These are phyloP conservation scores for Penicillium sp. DNA, from an alignment of 2,329 filamentous ascomycete species.

Conservation along the genomic window DNA sequence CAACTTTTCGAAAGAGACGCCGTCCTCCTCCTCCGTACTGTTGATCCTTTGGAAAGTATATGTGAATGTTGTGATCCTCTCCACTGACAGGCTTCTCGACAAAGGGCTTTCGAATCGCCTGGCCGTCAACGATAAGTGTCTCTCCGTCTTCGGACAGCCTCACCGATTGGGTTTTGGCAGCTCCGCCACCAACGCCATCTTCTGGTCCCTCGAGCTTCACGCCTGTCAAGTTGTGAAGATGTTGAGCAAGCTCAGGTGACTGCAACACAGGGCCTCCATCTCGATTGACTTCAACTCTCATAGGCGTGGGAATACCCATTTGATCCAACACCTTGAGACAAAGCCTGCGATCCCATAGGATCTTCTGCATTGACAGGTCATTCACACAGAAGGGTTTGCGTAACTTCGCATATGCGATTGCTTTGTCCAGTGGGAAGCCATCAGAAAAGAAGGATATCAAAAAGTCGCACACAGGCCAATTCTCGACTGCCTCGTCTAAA, in stretches of 20 bases:
- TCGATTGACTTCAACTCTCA: constrained; percentile 82
- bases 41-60: constrained; percentile 76
- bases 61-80: constrained; percentile 97
- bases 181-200: constrained; percentile 60
- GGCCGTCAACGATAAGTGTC: constrained; percentile 80
- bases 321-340: constrained; percentile 85
- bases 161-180: constrained; percentile 60
- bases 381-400: constrained; percentile 97
- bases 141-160: constrained; percentile 89
- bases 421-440: constrained; percentile 93
- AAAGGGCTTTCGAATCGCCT: constrained; percentile 81
- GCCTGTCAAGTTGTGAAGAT: constrained; percentile 76
- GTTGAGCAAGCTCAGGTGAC: constrained; percentile 72
- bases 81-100: constrained; percentile 98
- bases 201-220: constrained; percentile 68
- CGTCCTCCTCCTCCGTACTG: constrained; percentile 83
- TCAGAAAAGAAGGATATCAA: constrained; percentile 98
- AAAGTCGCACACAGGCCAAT: constrained; percentile 95
- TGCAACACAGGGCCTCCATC: constrained; percentile 82
- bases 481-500: constrained; percentile 90
- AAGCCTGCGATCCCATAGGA: constrained; percentile 90
- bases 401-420: constrained; percentile 88
- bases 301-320: constrained; percentile 84
- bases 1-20: constrained; percentile 91
- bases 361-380: constrained; percentile 93